Evolutionary conservation across 208 protist genomes (phyloP).

Genomic region (Wallacemonas sp.): DNA sequence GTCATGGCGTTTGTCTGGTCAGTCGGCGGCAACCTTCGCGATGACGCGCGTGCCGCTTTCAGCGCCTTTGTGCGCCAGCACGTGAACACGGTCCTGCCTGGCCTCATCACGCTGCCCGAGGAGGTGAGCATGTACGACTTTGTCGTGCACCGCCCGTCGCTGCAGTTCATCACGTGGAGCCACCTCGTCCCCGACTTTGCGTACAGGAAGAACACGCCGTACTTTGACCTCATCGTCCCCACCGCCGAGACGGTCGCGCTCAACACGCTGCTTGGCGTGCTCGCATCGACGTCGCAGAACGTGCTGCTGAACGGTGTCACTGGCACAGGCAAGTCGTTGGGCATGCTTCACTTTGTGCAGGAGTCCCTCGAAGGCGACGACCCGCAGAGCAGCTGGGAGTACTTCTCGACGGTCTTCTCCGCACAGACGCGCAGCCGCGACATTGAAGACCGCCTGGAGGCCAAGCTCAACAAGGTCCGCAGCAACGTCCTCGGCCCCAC

Average conservation of each 20-base stretch:
- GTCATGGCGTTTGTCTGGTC: conserved; percentile 97
- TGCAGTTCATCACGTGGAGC: conserved; percentile 90
- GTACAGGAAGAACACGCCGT: conserved; percentile 82
- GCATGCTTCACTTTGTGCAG: conserved; percentile 71
- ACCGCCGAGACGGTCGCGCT: conserved; percentile 93
- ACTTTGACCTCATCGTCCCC: conserved; percentile 96
- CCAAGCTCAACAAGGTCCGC: conserved; percentile 93
- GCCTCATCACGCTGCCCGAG: conserved; percentile 29
- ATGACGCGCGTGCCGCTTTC: conserved; percentile 85
- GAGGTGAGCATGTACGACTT: conserved; percentile 91
- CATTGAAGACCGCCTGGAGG: conserved; percentile 94
- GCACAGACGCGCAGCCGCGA: conserved; percentile 92
- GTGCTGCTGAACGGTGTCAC: conserved; percentile 94
- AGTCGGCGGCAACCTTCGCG: conserved; percentile 93
- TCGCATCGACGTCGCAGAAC: conserved; percentile 73
- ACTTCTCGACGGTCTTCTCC: conserved; percentile 92
- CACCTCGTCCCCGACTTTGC: conserved; percentile 92
- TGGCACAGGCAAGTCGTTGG: conserved; percentile 94
- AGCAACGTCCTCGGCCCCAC: conserved; percentile 87
- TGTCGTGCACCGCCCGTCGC: conserved; percentile 88
- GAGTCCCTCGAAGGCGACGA: conserved; percentile 72
- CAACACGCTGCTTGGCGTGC: conserved; percentile 75
- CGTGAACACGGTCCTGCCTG: conserved; percentile 69
- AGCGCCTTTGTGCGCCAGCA: conserved; percentile 78
- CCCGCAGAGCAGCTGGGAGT: conserved; percentile 78